A percentile compares a stretch with the other conserved stretches of the same genome.
These are phyloP conservation scores for Macrocybe gigantea DNA, from an alignment of 768 basidiomycete genomes.

Conservation along the genomic window DNA sequence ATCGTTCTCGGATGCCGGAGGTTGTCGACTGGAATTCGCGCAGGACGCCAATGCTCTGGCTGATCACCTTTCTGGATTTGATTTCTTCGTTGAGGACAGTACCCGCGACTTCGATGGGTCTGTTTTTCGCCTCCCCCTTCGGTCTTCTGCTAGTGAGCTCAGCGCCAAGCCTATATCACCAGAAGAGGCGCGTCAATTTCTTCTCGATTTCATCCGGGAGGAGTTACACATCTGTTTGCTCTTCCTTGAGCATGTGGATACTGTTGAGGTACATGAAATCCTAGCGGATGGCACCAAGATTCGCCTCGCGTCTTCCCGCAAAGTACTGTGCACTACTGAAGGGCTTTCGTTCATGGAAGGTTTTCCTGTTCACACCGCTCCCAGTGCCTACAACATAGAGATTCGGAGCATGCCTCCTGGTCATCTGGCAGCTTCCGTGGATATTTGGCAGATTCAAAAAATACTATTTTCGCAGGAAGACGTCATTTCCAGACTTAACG, in stretches of 20 bases:
- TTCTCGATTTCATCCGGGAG: conserved; percentile 32
- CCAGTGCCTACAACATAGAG: too few species aligned
- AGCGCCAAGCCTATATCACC: conserved; percentile 24
- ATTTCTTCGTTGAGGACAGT: conserved; percentile 4
- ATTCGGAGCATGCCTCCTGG: too few species aligned
- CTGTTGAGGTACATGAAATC: conserved; percentile 36
- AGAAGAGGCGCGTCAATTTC: conserved; percentile 29
- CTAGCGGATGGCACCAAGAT: conserved; percentile 14
- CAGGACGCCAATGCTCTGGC: conserved; percentile 24
- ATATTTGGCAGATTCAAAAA: too few species aligned
- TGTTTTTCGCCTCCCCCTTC: conserved; percentile 41
- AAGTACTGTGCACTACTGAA: too few species aligned
- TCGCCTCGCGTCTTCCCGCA: conserved; percentile 8
- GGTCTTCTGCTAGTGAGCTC: conserved; percentile 25
- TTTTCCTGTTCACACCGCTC: too few species aligned
- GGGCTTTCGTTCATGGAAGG: too few species aligned
- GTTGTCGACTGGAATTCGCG: conserved; percentile 22
- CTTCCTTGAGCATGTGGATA: conserved; percentile 33
- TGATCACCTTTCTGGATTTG: neutral
- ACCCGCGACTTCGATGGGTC: conserved; percentile 26
- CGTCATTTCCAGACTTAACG: too few species aligned
- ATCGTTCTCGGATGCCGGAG: conserved; percentile 20
- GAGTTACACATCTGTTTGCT: conserved; percentile 35
- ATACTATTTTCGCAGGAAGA: too few species aligned
- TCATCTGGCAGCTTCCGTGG: too few species aligned